Evolutionary conservation across 2,329 filamentous ascomycete species (phyloP).

Genomic region (Sphaerostilbella broomeana): DNA sequence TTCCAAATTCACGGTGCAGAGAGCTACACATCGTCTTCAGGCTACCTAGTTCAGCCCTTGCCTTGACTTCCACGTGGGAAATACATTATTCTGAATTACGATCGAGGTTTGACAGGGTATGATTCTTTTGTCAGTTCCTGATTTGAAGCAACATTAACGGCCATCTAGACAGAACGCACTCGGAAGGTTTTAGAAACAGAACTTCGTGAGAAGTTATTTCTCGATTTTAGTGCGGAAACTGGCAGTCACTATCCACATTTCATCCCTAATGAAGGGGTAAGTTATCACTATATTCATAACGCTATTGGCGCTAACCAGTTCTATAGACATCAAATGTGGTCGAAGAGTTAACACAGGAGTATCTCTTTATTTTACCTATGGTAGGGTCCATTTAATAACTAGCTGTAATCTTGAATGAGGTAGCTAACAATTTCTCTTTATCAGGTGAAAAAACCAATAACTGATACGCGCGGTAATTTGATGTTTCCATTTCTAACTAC

Average conservation of each 20-base stretch:
- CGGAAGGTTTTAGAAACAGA: background rate
- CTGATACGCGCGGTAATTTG: conserved; percentile 9
- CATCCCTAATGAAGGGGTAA: background rate
- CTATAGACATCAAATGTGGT: conserved; percentile 1
- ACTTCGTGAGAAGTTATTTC: conserved; percentile 2
- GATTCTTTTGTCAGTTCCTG: background rate
- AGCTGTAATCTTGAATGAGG: background rate
- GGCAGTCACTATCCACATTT: conserved; percentile 5
- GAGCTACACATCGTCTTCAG: background rate
- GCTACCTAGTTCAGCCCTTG: conserved; percentile 11
- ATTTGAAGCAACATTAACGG: too few species aligned
- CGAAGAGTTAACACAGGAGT: conserved; percentile 8
- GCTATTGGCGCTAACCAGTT: background rate
- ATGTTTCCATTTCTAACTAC: conserved; percentile 10
- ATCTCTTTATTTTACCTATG: conserved; percentile 12
- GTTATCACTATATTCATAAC: background rate
- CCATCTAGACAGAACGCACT: background rate
- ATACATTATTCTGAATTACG: conserved; percentile 6
- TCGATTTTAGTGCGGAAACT: background rate
- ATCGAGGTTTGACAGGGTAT: conserved; percentile 9
- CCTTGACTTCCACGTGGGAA: conserved; percentile 4
- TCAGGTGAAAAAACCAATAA: conserved; percentile 13
- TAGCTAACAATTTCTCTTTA: background rate
- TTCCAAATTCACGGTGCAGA: background rate
- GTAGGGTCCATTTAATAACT: background rate